Base-by-base conservation (phyloP, 2,329 filamentous ascomycete genomes). In the Ophiocordyceps camponoti-saundersi region DNA sequence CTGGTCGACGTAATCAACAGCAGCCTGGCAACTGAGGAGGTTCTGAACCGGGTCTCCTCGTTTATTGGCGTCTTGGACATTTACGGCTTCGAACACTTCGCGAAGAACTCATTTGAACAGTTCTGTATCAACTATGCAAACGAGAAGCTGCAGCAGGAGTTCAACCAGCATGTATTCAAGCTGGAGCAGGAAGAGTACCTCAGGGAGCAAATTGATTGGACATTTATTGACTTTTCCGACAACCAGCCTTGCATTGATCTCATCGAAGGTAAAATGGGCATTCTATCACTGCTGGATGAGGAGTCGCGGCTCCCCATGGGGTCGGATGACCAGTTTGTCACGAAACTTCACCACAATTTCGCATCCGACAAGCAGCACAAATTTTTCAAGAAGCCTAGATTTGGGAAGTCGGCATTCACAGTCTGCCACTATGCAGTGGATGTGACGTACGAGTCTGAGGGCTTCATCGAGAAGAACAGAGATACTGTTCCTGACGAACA, bases 41-140 rank as follows among this genome's bases (percentile, higher is more conserved):
- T 96, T 36, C 65, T 96, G 46, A 80, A 74, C 56, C 79, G 85
- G 40, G 87, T 94, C 48, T 77, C 72, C 47, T 90, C 86, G 2
- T 98, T 98, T 65, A 98, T 98, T 57, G 92, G 92, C 64, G 92
- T 98, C 44, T 77, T 98, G 53, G 92, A 98, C 85, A 98, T 98
- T 55, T 96, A 96, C 65, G 90, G 90, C 52, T 98, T 98, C 60
- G 92, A 98, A 65, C 92, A 96, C 66, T 98, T 98, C 59, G 90
- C 92, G 51, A 96, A 95, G 72, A 98, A 98, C 69, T 98, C 92
- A 1, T 98, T 98, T 58, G 92, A 98, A 64, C 92, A 98, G 64
- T 98, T 98, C 66, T 98, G 92, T 68, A 98, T 98, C 76, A 98
- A 98, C 67, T 98, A 98, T 59, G 92, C 92, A 66, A 98, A 98